These are phyloP conservation scores for Hygrocybe coccinea DNA, from an alignment of 768 basidiomycete genomes.

Conservation along the genomic window DNA sequence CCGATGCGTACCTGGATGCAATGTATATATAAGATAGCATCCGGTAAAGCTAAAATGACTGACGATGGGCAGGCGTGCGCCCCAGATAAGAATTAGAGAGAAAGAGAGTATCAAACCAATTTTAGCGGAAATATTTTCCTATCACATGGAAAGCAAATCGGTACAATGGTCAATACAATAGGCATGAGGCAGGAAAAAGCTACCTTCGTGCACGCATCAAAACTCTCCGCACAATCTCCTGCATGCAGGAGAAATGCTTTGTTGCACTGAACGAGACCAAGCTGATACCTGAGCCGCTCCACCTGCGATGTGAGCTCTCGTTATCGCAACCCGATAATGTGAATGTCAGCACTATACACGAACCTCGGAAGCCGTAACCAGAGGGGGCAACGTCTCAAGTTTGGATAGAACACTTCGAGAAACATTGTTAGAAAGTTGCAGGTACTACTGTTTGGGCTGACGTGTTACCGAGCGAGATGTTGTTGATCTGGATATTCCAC, in stretches of 20 bases:
- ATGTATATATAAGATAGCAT: neutral
- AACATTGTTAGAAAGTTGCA: constrained; percentile 8
- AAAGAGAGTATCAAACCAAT: constrained; percentile 91
- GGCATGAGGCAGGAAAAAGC: constrained; percentile 19
- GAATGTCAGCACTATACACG: constrained; percentile 17
- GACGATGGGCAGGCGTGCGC: constrained; percentile 89
- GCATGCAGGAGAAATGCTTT: constrained; percentile 95
- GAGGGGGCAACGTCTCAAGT: constrained; percentile 73
- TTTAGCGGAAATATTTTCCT: constrained; percentile 86
- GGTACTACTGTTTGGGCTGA: no score
- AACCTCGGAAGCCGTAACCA: constrained; percentile 92
- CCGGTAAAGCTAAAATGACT: constrained; percentile 20
- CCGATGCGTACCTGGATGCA: constrained; percentile 65
- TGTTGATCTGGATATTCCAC: constrained; percentile 66
- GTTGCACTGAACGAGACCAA: constrained; percentile 74
- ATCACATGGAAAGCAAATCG: constrained; percentile 1
- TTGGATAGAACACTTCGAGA: constrained; percentile 65
- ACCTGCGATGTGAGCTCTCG: constrained; percentile 36
- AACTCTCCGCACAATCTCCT: constrained; percentile 96
- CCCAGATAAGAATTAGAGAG: constrained; percentile 92
- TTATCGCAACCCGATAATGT: constrained; percentile 2
- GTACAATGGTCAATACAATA: constrained; percentile 3
- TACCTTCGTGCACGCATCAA: constrained; percentile 85
- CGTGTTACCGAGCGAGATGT: constrained; percentile 50
- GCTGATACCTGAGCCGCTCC: constrained; percentile 75